phyloP scores from a whole-genome alignment of 129 eudicot genomes.

The Escallonia rubra region DNA sequence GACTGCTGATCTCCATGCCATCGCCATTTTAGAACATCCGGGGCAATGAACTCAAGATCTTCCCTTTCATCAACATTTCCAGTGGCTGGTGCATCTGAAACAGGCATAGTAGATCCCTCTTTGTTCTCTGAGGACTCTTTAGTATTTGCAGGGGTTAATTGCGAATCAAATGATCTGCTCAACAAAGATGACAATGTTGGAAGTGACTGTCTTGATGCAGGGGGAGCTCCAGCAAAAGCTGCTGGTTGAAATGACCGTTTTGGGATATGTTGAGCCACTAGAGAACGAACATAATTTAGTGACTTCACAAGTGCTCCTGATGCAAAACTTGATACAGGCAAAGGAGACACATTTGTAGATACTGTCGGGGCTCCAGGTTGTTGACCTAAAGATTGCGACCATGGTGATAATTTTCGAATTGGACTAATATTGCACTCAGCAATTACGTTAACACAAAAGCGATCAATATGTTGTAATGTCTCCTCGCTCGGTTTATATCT shows the following conservation, averaged over 20 bases:
- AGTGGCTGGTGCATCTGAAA: slow-evolving; percentile 48
- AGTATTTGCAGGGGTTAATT: slow-evolving; percentile 60
- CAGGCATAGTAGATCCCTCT: slow-evolving; percentile 63
- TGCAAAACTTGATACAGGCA: slow-evolving; percentile 92
- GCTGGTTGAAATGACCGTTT: slow-evolving; percentile 89
- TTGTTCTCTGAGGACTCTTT: slow-evolving; percentile 71
- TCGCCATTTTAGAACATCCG: slow-evolving; percentile 87
- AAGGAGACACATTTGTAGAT: slow-evolving; percentile 48
- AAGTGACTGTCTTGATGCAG: slow-evolving; percentile 81
- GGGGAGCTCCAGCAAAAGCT: slow-evolving; percentile 72
- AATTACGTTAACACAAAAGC: slow-evolving; percentile 77
- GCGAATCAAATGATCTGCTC: slow-evolving; percentile 92
- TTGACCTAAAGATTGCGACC: slow-evolving; percentile 65
- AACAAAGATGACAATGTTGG: slow-evolving; percentile 88
- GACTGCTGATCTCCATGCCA: slow-evolving; percentile 81
- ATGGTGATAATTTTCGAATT: slow-evolving; percentile 54
- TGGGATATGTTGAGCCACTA: slow-evolving; percentile 88
- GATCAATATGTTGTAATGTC: slow-evolving; percentile 77
- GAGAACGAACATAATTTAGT: slow-evolving; percentile 77
- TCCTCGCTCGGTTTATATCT: slow-evolving; percentile 97
- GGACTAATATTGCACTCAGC: slow-evolving; percentile 74
- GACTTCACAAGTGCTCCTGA: slow-evolving; percentile 89
- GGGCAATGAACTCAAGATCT: slow-evolving; percentile 63
- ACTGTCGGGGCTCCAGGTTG: slow-evolving; percentile 41
- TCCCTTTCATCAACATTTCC: slow-evolving; percentile 64